Conservation (phyloP, 352 stramenopile species). For the Phytophthora pseudosyringae region DNA sequence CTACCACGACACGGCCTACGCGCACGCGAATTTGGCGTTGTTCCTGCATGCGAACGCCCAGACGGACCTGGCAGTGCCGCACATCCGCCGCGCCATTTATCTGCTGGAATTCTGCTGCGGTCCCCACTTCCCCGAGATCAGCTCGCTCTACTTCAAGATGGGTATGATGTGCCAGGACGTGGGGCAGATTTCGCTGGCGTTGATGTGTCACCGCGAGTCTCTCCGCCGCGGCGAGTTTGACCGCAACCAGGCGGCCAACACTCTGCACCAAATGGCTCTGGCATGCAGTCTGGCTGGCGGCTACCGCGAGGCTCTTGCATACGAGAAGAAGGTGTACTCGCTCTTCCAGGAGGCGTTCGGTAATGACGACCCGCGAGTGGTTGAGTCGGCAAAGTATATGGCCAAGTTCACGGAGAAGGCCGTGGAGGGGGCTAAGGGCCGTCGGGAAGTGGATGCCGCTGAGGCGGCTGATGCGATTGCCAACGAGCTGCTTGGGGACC, state of each 20-base stretch:
- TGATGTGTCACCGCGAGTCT: conserved; percentile 90
- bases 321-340: conserved; percentile 91
- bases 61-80: conserved; percentile 85
- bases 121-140: conserved; percentile 91
- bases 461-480: conserved; percentile 79
- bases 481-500: conserved; percentile 75
- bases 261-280: conserved; percentile 89
- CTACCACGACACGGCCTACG: conserved; percentile 91
- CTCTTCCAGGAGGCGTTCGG: conserved; percentile 86
- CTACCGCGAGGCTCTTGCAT: conserved; percentile 87
- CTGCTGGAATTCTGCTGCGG: conserved; percentile 93
- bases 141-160: conserved; percentile 92
- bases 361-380: conserved; percentile 78
- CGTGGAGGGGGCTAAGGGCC: conserved; percentile 86
- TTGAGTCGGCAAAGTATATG: conserved; percentile 88
- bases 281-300: conserved; percentile 78
- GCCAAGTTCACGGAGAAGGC: conserved; percentile 87
- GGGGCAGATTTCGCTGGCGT: conserved; percentile 83
- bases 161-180: conserved; percentile 95
- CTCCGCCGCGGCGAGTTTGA: conserved; percentile 89
- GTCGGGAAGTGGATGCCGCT: conserved; percentile 77
- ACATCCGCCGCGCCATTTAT: conserved; percentile 93
- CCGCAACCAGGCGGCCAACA: conserved; percentile 86
- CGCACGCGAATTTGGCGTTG: conserved; percentile 92
- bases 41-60: conserved; percentile 91